These are phyloP conservation scores for Cenchrus purpureus DNA, from an alignment of 176 grass and related monocot genomes.

Conservation along the genomic window DNA sequence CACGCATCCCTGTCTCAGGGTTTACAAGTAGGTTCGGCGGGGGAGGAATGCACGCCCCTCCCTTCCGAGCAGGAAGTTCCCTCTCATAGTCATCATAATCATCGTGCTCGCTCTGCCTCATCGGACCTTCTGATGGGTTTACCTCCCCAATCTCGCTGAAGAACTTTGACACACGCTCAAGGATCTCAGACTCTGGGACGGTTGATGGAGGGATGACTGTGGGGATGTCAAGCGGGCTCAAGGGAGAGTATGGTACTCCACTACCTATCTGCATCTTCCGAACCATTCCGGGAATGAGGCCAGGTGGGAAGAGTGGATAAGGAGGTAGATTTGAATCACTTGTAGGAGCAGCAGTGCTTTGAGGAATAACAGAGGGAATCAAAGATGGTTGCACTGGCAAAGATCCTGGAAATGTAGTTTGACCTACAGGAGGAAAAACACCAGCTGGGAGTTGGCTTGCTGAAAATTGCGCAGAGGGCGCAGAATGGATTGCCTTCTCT, in stretches of 20 bases:
- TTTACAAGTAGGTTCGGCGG: slow-evolving; percentile 75
- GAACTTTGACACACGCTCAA: slow-evolving; percentile 84
- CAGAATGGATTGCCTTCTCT: slow-evolving; percentile 52
- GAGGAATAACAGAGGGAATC: slow-evolving; percentile 35
- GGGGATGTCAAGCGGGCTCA: slow-evolving; percentile 92
- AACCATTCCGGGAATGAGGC: slow-evolving; percentile 98
- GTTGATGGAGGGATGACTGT: slow-evolving; percentile 81
- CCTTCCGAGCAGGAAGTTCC: slow-evolving; percentile 72
- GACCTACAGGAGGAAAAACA: slow-evolving; percentile 50
- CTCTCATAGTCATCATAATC: slow-evolving; percentile 79
- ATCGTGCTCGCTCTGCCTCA: slow-evolving; percentile 50
- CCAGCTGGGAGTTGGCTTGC: slow-evolving; percentile 51
- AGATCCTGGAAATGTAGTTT: slow-evolving; percentile 59
- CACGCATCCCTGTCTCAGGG: slow-evolving; percentile 76
- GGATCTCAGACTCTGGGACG: slow-evolving; percentile 73
- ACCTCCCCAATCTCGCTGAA: slow-evolving; percentile 92
- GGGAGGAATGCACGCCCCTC: slow-evolving; percentile 90
- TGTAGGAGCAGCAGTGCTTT: slow-evolving; percentile 29
- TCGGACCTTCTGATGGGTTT: slow-evolving; percentile 88
- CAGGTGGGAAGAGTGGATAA: slow-evolving; percentile 93
- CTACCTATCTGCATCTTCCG: slow-evolving; percentile 97
- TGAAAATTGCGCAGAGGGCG: slow-evolving; percentile 44
- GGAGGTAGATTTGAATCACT: slow-evolving; percentile 66
- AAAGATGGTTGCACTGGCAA: slow-evolving; percentile 54
- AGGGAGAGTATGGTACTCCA: slow-evolving; percentile 90